Evolutionary conservation across 768 basidiomycete genomes (phyloP), one percentile per base, ranked within the genome.

Genomic region (Pisolithus orientalis): DNA sequence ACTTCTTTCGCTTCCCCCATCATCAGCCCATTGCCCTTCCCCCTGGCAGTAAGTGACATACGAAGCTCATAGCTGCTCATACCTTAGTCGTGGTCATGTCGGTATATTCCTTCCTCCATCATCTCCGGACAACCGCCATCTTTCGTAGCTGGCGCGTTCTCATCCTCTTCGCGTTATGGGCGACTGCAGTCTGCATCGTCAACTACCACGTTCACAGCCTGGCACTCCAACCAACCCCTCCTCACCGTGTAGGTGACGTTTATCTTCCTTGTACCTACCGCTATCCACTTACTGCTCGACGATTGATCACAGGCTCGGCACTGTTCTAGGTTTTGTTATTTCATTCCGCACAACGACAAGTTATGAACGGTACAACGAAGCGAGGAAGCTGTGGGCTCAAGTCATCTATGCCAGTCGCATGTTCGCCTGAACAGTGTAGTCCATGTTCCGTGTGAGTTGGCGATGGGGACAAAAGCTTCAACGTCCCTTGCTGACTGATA

Each of bases 331-430:
- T 74, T 87, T 87, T 56, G 78, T 87, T 25, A 80, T 87, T 47
- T 84, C 84, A 0, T 85, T 84, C 63, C 65, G 84, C 49, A 86
- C 84, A 11, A 86, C 83, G 8, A 80, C 83, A 5, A 84, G 83
- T 43, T 86, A 84, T 60, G 84, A 86, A 60, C 70, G 83, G 25
- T 87, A 87, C 63, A 87, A 87, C 53, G 85, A 88, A 58, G 86
- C 85, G 17, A 70, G 84, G 48, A 69, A 75, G 46, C 67, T 80
- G 6, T 88, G 85, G 86, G 80, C 83, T 6, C 78, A 82, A 53
- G 80, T 87, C 13, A 76, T 81, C 48, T 62, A 80, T 28, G 70
- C 58, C 60, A 71, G 59, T 61, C 75, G 84, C 32, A 82, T 76
- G 1, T 72, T 86, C 62, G 75, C 84, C 0, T 72, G 85, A 16